A percentile compares a stretch with the other conserved stretches of the same genome.
Conservation (phyloP, 1,284 basidiomycete genomes). For the Polyporus tsugae region DNA sequence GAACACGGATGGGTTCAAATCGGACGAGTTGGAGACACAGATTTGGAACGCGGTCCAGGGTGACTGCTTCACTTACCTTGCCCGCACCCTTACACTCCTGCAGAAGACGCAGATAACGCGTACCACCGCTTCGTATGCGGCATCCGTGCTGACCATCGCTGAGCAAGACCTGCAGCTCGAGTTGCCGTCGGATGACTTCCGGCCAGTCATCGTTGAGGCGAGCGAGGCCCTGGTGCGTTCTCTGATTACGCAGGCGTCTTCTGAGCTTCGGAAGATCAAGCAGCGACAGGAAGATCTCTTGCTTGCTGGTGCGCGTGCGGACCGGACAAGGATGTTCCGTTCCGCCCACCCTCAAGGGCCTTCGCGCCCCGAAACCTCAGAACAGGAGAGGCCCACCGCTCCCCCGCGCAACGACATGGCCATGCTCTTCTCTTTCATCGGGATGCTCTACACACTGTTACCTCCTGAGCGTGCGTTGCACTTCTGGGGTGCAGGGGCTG, state of each 20-base stretch:
- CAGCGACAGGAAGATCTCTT: conserved; percentile 90
- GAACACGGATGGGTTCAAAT: conserved; percentile 71
- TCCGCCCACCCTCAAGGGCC: conserved; percentile 48
- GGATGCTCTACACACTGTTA: conserved; percentile 79
- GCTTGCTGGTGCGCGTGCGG: conserved; percentile 67
- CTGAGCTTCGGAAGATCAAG: conserved; percentile 91
- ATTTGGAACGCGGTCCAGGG: conserved; percentile 85
- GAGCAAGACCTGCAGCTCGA: conserved; percentile 68
- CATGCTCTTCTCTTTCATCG: conserved; percentile 84
- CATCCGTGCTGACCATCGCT: conserved; percentile 43
- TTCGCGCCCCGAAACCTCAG: conserved; percentile 40
- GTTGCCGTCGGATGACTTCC: conserved; percentile 70
- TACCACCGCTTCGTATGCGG: conserved; percentile 56
- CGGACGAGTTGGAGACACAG: conserved; percentile 82
- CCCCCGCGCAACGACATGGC: conserved; percentile 84
- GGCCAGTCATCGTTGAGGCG: conserved; percentile 65
- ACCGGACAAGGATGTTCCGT: conserved; percentile 59
- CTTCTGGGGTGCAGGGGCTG: conserved; percentile 82
- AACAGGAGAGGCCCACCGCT: conserved; percentile 37
- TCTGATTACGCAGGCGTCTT: conserved; percentile 81
- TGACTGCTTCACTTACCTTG: conserved; percentile 85
- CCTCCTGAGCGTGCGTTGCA: conserved; percentile 81
- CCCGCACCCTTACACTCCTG: conserved; percentile 60
- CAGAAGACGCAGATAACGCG: conserved; percentile 53
- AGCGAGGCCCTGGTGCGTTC: conserved; percentile 80